Conservation (phyloP, 257 asterid species). For the Orobanche coerulescens region DNA sequence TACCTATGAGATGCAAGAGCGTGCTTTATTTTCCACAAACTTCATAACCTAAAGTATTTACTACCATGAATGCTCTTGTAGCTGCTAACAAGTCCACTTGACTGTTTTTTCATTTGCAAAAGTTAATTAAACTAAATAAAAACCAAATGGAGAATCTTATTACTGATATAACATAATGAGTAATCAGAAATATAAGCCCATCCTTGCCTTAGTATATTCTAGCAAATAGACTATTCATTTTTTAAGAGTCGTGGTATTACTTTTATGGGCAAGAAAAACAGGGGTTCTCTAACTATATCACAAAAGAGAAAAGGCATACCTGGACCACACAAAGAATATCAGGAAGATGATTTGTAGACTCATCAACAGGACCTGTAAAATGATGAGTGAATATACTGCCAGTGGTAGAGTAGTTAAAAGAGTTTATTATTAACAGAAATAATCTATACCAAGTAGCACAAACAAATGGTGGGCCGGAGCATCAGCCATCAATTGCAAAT, state of each 20-base stretch:
- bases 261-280: background rate
- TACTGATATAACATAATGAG: too few species aligned
- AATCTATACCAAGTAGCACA: constrained; percentile 76
- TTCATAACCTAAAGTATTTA: too few species aligned
- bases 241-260: background rate
- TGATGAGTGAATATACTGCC: constrained; percentile 14
- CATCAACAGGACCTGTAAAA: constrained; percentile 83
- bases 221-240: too few species aligned
- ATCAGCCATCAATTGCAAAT: constrained; percentile 94
- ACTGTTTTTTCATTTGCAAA: too few species aligned
- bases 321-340: constrained; percentile 91
- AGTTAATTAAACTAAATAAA: too few species aligned
- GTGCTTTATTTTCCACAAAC: too few species aligned
- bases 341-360: constrained; percentile 76
- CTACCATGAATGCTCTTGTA: too few species aligned
- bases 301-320: constrained; percentile 33
- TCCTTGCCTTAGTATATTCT: too few species aligned
- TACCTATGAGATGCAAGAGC: too few species aligned
- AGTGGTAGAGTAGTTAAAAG: background rate
- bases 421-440: background rate
- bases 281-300: background rate
- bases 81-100: too few species aligned
- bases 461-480: constrained; percentile 99
- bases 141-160: too few species aligned
- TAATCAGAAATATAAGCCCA: too few species aligned